Evolutionary conservation across 768 basidiomycete genomes (phyloP).

Genomic region (Suillus variegatus): DNA sequence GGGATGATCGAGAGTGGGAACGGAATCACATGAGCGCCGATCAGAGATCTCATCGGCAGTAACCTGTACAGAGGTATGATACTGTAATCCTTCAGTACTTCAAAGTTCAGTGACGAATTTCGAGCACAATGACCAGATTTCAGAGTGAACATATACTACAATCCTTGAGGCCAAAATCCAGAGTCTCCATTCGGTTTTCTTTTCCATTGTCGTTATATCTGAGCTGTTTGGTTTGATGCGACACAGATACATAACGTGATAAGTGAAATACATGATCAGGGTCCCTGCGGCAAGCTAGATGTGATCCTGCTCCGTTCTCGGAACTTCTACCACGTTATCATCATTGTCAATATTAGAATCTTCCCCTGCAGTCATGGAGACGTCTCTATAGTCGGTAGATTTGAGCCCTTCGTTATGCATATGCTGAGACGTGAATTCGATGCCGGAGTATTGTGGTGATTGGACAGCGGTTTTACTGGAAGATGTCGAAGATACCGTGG

Average conservation of each 20-base stretch:
- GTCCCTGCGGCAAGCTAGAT: no score
- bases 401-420: neutral
- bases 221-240: neutral
- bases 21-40: no score
- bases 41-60: no score
- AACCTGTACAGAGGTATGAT: no score
- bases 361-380: neutral
- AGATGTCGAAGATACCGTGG: constrained; percentile 8
- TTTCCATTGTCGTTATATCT: no score
- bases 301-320: neutral
- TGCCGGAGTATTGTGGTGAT: constrained; percentile 22
- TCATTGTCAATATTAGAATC: neutral
- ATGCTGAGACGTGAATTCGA: constrained; percentile 22
- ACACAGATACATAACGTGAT: neutral
- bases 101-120: no score
- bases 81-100: no score
- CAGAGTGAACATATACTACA: no score
- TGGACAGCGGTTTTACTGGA: constrained; percentile 13
- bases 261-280: neutral
- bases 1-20: no score
- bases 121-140: no score
- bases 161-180: no score
- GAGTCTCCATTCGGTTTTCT: no score
- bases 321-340: neutral
- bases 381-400: neutral